Conservation (phyloP, 306 rosid genomes). For the Cucurbita pepo region DNA sequence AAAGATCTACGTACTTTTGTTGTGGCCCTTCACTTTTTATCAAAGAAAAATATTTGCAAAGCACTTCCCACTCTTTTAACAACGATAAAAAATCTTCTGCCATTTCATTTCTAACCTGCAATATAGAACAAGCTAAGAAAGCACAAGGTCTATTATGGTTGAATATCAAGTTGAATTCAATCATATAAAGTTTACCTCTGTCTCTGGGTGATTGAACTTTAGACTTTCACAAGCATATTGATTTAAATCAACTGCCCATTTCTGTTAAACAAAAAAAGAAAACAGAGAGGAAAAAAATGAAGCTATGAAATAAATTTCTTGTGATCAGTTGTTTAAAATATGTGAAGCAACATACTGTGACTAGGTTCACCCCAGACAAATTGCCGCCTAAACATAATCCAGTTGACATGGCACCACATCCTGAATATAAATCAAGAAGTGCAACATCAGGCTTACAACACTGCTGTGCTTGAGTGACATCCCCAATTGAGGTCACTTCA, state of each 20-base stretch:
- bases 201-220: slow-evolving; percentile 52
- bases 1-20: slow-evolving; percentile 20
- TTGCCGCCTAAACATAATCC: slow-evolving; percentile 68
- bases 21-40: slow-evolving; percentile 17
- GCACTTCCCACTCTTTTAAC: slow-evolving; percentile 47
- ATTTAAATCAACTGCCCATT: slow-evolving; percentile 77
- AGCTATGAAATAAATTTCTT: background rate
- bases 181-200: slow-evolving; percentile 29
- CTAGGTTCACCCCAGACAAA: slow-evolving; percentile 41
- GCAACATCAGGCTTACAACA: slow-evolving; percentile 20
- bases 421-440: slow-evolving; percentile 57
- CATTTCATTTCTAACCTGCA: slow-evolving; percentile 64
- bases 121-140: background rate
- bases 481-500: slow-evolving; percentile 19
- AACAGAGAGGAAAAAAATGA: background rate
- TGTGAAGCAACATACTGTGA: slow-evolving; percentile 35
- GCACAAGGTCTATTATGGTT: background rate
- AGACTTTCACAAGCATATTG: slow-evolving; percentile 45
- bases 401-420: slow-evolving; percentile 93
- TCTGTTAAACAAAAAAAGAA: slow-evolving; percentile 15
- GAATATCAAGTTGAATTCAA: background rate
- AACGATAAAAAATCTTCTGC: slow-evolving; percentile 53
- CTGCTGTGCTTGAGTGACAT: background rate
- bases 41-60: slow-evolving; percentile 36
- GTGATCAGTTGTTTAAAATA: background rate